phyloP scores from a whole-genome alignment of 768 basidiomycete species.

The Tulasnella sp. region DNA sequence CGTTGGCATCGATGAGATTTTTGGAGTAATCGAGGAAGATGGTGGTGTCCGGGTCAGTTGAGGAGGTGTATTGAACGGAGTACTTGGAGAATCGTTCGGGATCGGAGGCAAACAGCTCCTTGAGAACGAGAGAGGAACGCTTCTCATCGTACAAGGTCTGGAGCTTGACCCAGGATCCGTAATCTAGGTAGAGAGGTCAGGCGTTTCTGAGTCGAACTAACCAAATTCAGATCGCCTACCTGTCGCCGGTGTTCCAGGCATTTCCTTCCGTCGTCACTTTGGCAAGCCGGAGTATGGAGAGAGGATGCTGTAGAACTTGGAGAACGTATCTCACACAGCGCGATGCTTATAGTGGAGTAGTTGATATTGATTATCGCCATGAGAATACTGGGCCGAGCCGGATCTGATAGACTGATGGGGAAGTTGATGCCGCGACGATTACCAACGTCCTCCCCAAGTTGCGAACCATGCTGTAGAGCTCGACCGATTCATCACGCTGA shows the following conservation, averaged over 20 bases:
- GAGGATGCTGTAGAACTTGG: neutral
- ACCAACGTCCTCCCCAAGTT: too few relatives aligned
- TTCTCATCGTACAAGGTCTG: conserved; percentile 70
- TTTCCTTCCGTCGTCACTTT: neutral
- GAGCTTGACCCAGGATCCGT: conserved; percentile 83
- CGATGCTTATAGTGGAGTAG: too few relatives aligned
- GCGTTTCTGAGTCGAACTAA: neutral
- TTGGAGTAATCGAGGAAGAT: conserved; percentile 96
- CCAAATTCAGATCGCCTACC: conserved; percentile 1
- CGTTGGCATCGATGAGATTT: conserved; percentile 81
- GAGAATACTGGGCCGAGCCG: too few relatives aligned
- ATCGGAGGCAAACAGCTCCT: conserved; percentile 86
- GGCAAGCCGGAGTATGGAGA: neutral
- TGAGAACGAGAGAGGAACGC: conserved; percentile 64
- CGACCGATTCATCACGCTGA: too few relatives aligned
- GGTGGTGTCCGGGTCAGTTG: conserved; percentile 54
- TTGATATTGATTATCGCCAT: too few relatives aligned
- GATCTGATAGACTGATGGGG: too few relatives aligned
- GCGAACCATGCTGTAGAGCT: too few relatives aligned
- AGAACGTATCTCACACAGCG: too few relatives aligned
- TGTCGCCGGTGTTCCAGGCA: conserved; percentile 20
- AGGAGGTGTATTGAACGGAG: conserved; percentile 60
- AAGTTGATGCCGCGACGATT: too few relatives aligned
- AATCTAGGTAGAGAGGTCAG: conserved; percentile 41
- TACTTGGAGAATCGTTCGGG: conserved; percentile 78